Conservation (phyloP, 2,329 filamentous ascomycete species). For the Rhinocladiella mackenziei region DNA sequence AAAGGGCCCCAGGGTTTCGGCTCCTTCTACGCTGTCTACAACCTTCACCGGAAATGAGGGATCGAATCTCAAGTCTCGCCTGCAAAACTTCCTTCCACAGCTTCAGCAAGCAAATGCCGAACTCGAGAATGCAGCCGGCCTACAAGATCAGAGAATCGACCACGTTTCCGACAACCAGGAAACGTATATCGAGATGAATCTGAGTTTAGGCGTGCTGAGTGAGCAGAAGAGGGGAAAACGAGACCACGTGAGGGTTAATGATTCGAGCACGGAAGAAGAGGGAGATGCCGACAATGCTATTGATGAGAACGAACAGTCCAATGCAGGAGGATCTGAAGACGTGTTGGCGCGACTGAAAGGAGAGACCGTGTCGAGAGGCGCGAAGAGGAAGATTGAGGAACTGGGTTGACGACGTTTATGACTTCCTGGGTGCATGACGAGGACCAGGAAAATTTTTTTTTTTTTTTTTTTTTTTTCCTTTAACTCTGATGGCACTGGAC, state of each 20-base stretch:
- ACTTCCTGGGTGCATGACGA: too few relatives aligned
- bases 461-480: too few relatives aligned
- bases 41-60: not conserved
- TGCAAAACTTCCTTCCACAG: conserved; percentile 42
- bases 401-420: conserved; percentile 9
- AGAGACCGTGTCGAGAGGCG: conserved; percentile 1
- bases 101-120: conserved; percentile 43
- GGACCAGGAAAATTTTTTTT: too few relatives aligned
- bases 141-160: conserved; percentile 35
- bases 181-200: conserved; percentile 45
- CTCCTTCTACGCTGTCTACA: not conserved
- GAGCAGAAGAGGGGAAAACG: conserved; percentile 32
- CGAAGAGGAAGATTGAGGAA: conserved; percentile 26
- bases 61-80: conserved; percentile 34
- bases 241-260: conserved; percentile 1
- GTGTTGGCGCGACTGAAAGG: conserved; percentile 15
- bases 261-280: conserved; percentile 1
- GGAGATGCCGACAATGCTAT: too few relatives aligned
- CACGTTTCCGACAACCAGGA: conserved; percentile 34
- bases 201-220: conserved; percentile 45
- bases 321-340: not conserved
- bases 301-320: conserved; percentile 2
- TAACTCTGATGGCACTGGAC: too few relatives aligned
- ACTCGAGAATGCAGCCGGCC: conserved; percentile 36
- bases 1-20: conserved; percentile 12